Conservation (phyloP, 208 protist species). For the Acanthamoeba healyi region DNA sequence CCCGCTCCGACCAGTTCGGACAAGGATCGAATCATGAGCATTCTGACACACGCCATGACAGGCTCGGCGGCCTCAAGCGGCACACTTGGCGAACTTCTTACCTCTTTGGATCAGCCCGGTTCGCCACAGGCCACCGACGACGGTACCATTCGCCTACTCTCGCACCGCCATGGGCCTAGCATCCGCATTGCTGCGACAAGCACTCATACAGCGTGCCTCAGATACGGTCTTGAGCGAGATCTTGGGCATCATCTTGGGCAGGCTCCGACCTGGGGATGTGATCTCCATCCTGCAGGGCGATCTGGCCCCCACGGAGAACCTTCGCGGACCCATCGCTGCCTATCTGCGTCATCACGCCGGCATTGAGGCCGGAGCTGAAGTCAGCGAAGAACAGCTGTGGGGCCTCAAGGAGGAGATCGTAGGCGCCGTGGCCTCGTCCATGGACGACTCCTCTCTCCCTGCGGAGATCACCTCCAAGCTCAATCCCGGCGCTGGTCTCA, state of each 20-base stretch:
- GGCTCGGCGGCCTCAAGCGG: conserved; percentile 23
- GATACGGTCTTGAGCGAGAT: conserved; percentile 53
- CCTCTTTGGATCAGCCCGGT: conserved; percentile 29
- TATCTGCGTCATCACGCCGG: conserved; percentile 46
- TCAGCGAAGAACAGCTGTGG: conserved; percentile 52
- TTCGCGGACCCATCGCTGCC: conserved; percentile 45
- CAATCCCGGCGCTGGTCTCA: conserved; percentile 17
- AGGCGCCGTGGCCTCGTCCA: conserved; percentile 23
- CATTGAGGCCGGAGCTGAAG: conserved; percentile 33
- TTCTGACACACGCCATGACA: conserved; percentile 21
- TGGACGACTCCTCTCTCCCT: conserved; percentile 39
- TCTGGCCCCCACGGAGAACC: conserved; percentile 37
- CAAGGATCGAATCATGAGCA: not conserved
- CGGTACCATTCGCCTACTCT: not conserved
- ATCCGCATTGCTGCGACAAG: no score
- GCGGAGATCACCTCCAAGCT: conserved; percentile 19
- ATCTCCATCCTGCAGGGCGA: conserved; percentile 36
- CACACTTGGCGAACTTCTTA: conserved; percentile 34
- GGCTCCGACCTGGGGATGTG: conserved; percentile 2
- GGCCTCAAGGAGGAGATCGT: conserved; percentile 43
- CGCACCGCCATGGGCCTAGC: no score
- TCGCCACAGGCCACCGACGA: not conserved
- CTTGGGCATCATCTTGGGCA: conserved; percentile 39
- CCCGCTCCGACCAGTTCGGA: not conserved
- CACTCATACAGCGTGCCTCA: no score